These are phyloP conservation scores for Picea abies DNA, from an alignment of 83 land plant species.

Conservation along the genomic window DNA sequence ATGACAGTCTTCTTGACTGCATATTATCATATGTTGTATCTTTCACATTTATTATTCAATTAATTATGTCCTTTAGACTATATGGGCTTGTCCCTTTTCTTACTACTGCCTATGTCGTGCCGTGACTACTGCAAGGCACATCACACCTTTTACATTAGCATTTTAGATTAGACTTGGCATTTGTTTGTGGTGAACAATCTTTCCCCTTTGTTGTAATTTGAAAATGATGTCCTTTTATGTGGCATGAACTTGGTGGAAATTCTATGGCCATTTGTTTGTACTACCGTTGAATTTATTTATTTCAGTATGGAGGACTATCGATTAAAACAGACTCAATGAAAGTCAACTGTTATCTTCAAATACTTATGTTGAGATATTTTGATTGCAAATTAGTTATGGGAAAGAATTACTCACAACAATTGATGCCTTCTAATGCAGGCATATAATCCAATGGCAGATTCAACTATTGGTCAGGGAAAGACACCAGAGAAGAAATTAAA, in stretches of 20 bases:
- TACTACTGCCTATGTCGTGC: no score
- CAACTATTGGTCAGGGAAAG: constrained; percentile 36
- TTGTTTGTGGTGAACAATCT: background rate
- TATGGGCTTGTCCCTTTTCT: no score
- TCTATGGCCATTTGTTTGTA: background rate
- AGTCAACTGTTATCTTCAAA: background rate
- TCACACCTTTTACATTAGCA: no score
- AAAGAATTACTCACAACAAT: background rate
- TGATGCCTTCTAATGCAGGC: constrained; percentile 46
- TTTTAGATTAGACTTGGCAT: no score
- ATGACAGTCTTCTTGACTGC: no score
- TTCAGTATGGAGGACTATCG: background rate
- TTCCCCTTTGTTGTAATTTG: background rate
- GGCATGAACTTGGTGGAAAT: background rate
- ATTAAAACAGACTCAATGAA: background rate
- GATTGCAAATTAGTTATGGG: background rate
- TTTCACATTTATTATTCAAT: background rate
- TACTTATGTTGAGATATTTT: background rate
- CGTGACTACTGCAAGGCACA: no score
- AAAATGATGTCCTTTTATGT: background rate
- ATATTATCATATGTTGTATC: background rate
- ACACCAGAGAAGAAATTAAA: constrained; percentile 24
- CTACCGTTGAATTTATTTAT: no score
- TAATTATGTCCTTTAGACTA: no score
- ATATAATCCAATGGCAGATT: constrained; percentile 82